Base-by-base conservation (phyloP, 768 basidiomycete species). In the Hericium coralloides region DNA sequence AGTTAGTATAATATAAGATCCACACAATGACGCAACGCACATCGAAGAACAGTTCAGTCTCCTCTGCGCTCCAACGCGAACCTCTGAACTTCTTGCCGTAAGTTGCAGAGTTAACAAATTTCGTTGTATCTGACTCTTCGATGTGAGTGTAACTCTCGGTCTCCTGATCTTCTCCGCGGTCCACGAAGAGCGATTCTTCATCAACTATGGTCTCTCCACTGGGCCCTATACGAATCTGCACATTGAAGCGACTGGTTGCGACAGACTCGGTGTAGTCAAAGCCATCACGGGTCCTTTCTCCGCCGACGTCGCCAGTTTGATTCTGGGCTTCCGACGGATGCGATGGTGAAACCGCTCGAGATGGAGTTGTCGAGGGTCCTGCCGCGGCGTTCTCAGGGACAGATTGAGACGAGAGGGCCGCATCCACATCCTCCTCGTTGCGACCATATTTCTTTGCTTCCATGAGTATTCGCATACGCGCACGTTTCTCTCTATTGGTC, bases 121-220 rank as follows among this genome's bases (percentile, higher is more conserved):
- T 89, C 8, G 84, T 85, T 52, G 83, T 78, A 63, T 94, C 92
- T 0, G 84, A 89, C 68, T 92, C 89, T 53, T 88, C 83, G 37
- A 92, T 76, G 63, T 91, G 89, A 2, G 83, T 85, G 65, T 90
- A 89, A 58, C 81, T 76, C 25, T 79, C 76, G 1, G 85, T 85
- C 50, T 90, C 87, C 45, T 78, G 78, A 63, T 85, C 87, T 18
- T 78, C 76, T 51, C 73, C 71, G 10, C 89, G 83, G 62, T 92
- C 89, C 31, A 94, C 86, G 49, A 86, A 83, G 18, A 94, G 72
- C 12, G 89, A 90, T 23, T 89, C 82, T 67, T 94, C 90, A 63
- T 95, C 92, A 56, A 95, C 80, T 52, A 94, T 80, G 7, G 89
- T 86, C 70, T 92, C 86, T 56, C 92, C 92, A 62, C 87, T 92